phyloP scores from a whole-genome alignment of 305 asterid species.

The Caryopteris hybrid region DNA sequence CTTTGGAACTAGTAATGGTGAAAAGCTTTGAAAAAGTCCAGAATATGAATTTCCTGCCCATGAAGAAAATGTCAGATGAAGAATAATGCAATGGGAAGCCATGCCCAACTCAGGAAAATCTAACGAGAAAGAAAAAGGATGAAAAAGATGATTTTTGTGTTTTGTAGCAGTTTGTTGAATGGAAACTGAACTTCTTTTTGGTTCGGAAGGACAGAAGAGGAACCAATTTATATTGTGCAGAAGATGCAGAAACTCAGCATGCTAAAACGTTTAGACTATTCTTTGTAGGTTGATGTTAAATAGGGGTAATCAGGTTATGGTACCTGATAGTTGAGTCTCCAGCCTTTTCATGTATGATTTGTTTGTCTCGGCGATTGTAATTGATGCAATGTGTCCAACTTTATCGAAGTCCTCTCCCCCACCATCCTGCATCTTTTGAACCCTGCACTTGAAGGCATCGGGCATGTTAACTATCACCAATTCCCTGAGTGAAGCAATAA shows the following conservation, averaged over 20 bases:
- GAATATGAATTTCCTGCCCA: constrained; percentile 27
- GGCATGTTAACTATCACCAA: constrained; percentile 45
- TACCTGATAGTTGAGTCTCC: constrained; percentile 35
- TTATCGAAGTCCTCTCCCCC: constrained; percentile 34
- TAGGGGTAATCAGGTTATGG: not conserved
- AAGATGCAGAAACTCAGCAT: too few species aligned
- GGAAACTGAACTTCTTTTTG: too few species aligned
- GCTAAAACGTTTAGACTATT: too few species aligned
- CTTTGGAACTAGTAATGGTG: constrained; percentile 39
- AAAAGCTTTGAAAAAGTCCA: constrained; percentile 35
- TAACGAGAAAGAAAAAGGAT: too few species aligned
- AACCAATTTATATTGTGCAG: not conserved
- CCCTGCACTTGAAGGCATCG: constrained; percentile 33
- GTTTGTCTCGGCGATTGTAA: constrained; percentile 26
- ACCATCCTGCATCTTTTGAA: constrained; percentile 29
- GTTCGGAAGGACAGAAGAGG: too few species aligned
- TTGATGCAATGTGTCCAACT: constrained; percentile 37
- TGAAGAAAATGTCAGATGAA: not conserved
- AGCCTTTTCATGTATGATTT: constrained; percentile 8
- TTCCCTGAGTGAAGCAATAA: constrained; percentile 29
- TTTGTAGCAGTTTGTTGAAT: too few species aligned
- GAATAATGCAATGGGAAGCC: not conserved
- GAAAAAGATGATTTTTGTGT: too few species aligned
- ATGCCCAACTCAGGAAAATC: not conserved
- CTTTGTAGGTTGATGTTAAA: too few species aligned